Percentiles rank a stretch among this genome's conserved stretches.
phyloP scores from a whole-genome alignment of 1,139 yeast genomes.

The Yamadazyma conglobata region DNA sequence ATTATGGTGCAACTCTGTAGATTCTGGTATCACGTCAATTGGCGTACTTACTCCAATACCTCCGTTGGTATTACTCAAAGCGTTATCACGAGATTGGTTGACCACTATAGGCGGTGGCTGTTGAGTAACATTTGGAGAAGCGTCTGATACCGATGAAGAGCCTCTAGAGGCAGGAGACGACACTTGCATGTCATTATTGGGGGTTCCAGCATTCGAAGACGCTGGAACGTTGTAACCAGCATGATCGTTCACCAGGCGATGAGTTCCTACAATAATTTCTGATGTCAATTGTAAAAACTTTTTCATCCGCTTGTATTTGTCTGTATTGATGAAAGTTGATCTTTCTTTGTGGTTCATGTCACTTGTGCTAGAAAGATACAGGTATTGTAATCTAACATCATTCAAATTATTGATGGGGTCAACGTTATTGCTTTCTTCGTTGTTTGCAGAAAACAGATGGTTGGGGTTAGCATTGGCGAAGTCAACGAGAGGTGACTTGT shows the following conservation, averaged over 20 bases:
- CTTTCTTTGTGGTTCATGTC: conserved; percentile 32
- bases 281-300: conserved; percentile 77
- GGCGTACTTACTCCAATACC: neutral
- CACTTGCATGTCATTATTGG: conserved; percentile 5
- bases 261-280: conserved; percentile 79
- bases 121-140: conserved; percentile 12
- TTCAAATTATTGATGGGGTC: conserved; percentile 9
- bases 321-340: conserved; percentile 67
- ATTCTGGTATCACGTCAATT: conserved; percentile 4
- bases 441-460: neutral
- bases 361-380: conserved; percentile 19
- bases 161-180: conserved; percentile 18
- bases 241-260: conserved; percentile 33
- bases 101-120: neutral
- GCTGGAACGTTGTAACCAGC: conserved; percentile 1
- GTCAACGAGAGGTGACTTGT: conserved; percentile 17
- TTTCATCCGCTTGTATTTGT: conserved; percentile 65
- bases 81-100: neutral
- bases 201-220: conserved; percentile 3
- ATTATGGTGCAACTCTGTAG: neutral
- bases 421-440: conserved; percentile 3
- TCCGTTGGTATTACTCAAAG: neutral
- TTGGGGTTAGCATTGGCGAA: conserved; percentile 10
- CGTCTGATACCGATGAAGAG: conserved; percentile 18
- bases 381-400: conserved; percentile 33